phyloP scores from a whole-genome alignment of 2,329 filamentous ascomycete species.

The Paraphoma chrysanthemicola region DNA sequence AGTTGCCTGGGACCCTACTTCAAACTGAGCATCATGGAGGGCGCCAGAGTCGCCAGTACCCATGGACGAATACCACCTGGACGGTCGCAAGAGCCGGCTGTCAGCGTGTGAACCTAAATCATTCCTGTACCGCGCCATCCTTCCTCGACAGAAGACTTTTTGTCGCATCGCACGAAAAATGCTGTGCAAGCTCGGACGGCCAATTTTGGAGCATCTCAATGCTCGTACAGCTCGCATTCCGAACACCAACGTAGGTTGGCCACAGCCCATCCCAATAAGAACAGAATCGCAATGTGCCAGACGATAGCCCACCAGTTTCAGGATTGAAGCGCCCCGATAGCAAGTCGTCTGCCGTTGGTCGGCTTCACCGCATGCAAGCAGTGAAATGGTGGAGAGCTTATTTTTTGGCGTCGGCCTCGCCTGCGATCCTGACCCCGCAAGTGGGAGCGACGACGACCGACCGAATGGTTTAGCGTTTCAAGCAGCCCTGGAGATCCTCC shows the following conservation, averaged over 20 bases:
- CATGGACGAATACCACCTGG: not conserved
- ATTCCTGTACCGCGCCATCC: not conserved
- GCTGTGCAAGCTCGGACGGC: conserved; percentile 3
- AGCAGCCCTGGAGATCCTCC: conserved; percentile 16
- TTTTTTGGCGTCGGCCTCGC: conserved; percentile 34
- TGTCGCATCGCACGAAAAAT: not conserved
- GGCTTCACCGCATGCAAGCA: conserved; percentile 24
- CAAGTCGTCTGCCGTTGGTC: conserved; percentile 21
- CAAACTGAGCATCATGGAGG: not conserved
- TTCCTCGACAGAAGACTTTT: not conserved
- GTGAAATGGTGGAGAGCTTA: conserved; percentile 16
- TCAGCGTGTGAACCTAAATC: not conserved
- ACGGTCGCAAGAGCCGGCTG: not conserved
- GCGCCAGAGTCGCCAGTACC: not conserved
- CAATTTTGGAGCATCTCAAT: conserved; percentile 1
- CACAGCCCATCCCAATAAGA: not conserved
- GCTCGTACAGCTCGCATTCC: not conserved
- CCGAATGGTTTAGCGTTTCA: conserved; percentile 21
- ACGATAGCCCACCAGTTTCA: conserved; percentile 6
- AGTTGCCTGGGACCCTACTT: not conserved
- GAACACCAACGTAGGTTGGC: not conserved
- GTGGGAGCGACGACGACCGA: conserved; percentile 14
- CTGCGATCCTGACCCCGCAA: conserved; percentile 30
- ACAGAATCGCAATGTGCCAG: conserved; percentile 2
- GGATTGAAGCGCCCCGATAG: conserved; percentile 4